These are phyloP conservation scores for Eremochloa ophiuroides DNA, from an alignment of 176 grass and related monocot genomes.

Conservation along the genomic window DNA sequence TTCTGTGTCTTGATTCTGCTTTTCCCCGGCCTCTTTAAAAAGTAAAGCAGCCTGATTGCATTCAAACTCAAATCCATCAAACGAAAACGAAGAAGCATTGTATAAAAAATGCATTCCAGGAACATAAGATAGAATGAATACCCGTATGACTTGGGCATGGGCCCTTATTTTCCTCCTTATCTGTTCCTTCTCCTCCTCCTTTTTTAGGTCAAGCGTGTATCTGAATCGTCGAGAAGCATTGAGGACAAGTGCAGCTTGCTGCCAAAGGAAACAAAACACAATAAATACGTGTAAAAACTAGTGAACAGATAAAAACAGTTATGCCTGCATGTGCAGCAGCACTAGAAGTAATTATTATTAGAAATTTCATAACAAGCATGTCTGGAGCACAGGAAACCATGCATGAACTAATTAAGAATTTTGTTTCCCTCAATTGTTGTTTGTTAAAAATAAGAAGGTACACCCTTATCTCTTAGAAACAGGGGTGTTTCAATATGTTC, in stretches of 20 bases:
- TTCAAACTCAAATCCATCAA: slow-evolving; percentile 28
- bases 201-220: slow-evolving; percentile 93
- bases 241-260: slow-evolving; percentile 93
- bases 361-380: not conserved
- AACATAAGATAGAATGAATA: slow-evolving; percentile 44
- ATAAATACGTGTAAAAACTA: slow-evolving; percentile 12
- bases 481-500: not conserved
- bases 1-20: slow-evolving; percentile 24
- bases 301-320: slow-evolving; percentile 13
- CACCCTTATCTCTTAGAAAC: not conserved
- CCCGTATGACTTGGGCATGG: slow-evolving; percentile 97
- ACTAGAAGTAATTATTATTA: slow-evolving; percentile 16
- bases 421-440: not conserved
- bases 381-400: slow-evolving; percentile 13
- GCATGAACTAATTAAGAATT: slow-evolving; percentile 3
- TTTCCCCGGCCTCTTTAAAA: slow-evolving; percentile 88
- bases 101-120: not conserved
- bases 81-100: not conserved
- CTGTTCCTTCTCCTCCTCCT: slow-evolving; percentile 83
- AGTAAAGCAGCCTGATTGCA: slow-evolving; percentile 81
- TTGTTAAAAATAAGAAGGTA: not conserved
- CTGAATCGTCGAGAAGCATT: slow-evolving; percentile 96
- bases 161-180: slow-evolving; percentile 84
- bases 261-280: slow-evolving; percentile 25
- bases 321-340: slow-evolving; percentile 7